Evolutionary conservation across 2,329 filamentous ascomycete species (phyloP).

Genomic region (Calonectria naviculata): DNA sequence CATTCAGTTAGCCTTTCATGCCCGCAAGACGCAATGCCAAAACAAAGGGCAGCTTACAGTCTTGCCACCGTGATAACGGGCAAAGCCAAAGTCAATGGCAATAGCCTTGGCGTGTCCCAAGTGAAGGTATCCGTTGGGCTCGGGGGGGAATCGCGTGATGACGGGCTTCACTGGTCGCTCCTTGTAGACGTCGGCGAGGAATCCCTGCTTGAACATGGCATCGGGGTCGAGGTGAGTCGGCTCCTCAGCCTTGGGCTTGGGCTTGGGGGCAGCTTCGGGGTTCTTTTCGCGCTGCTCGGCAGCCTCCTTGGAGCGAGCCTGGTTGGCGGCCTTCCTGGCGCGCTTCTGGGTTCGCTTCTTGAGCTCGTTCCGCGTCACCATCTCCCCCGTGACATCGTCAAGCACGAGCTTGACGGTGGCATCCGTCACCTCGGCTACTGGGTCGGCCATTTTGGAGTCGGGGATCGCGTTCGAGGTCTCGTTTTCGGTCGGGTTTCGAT

Average conservation of each 20-base stretch:
- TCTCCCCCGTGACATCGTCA: conserved; percentile 73
- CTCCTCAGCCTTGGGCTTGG: conserved; percentile 61
- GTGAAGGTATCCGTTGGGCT: conserved; percentile 94
- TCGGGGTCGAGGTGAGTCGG: conserved; percentile 62
- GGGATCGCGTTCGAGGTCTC: conserved; percentile 1
- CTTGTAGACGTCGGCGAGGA: conserved; percentile 78
- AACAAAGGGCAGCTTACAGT: conserved; percentile 38
- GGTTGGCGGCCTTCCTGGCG: conserved; percentile 65
- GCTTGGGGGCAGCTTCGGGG: conserved; percentile 49
- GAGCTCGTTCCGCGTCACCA: conserved; percentile 72
- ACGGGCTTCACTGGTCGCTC: conserved; percentile 71
- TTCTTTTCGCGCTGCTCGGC: conserved; percentile 44
- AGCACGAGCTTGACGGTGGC: conserved; percentile 65
- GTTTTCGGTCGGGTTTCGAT: background rate
- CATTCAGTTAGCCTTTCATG: conserved; percentile 22
- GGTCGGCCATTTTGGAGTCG: conserved; percentile 36
- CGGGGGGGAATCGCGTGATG: conserved; percentile 81
- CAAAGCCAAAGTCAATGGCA: conserved; percentile 96
- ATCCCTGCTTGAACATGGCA: conserved; percentile 84
- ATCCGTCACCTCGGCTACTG: conserved; percentile 40
- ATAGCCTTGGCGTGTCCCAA: conserved; percentile 97
- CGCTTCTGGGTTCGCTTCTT: conserved; percentile 71
- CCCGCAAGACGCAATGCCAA: background rate
- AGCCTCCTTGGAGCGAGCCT: conserved; percentile 57
- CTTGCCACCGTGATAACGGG: conserved; percentile 82